phyloP scores from a whole-genome alignment of 148 eudicot genomes.

The Rhododendron griersonianum region DNA sequence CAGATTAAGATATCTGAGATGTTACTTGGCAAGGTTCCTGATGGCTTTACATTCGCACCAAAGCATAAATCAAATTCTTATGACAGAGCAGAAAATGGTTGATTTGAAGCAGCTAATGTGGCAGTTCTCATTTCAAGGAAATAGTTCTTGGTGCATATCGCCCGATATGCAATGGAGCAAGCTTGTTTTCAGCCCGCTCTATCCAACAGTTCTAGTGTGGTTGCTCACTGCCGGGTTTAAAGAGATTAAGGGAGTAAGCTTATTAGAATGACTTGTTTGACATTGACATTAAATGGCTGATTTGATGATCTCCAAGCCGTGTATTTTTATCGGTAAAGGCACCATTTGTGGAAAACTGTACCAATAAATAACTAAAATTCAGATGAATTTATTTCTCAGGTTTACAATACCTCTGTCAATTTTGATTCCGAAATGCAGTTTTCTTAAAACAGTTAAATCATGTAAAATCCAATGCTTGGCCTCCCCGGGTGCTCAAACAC shows the following conservation, averaged over 20 bases:
- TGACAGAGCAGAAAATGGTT: slow-evolving; percentile 92
- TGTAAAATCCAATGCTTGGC: background rate
- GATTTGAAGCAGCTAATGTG: slow-evolving; percentile 4
- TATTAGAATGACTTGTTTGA: background rate
- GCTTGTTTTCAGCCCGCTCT: background rate
- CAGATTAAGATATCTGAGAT: slow-evolving; percentile 89
- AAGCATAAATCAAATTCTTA: slow-evolving; percentile 97
- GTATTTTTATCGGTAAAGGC: background rate
- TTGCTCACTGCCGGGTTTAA: background rate
- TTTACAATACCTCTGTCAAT: background rate
- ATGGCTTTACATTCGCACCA: slow-evolving; percentile 77
- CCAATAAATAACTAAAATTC: background rate
- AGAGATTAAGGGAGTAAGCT: background rate
- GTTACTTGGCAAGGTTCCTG: slow-evolving; percentile 93
- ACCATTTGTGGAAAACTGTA: background rate
- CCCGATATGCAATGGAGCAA: background rate
- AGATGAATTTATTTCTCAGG: background rate
- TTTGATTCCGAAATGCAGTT: background rate
- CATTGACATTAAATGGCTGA: background rate
- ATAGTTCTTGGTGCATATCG: background rate
- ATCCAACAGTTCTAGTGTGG: background rate
- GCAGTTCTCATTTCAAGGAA: background rate
- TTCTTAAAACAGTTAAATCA: background rate
- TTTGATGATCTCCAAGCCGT: background rate
- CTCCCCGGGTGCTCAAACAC: background rate